A percentile compares a stretch with the other conserved stretches of the same genome.
These are phyloP conservation scores for Cladorrhinum sp. DNA, from an alignment of 2,329 filamentous ascomycete genomes.

Conservation along the genomic window DNA sequence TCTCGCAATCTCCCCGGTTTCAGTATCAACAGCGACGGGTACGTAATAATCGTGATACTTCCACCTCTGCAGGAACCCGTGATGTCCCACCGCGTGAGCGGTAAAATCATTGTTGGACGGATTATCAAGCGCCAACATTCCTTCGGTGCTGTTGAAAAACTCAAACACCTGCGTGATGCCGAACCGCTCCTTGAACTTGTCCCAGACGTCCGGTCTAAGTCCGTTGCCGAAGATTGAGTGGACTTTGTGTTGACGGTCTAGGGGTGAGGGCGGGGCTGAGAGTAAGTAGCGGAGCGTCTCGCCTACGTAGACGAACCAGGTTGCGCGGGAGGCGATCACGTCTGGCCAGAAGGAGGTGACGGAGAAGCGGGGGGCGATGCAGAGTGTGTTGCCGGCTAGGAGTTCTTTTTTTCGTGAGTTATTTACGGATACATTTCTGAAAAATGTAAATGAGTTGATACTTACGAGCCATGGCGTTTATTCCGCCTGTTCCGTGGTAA, in stretches of 20 bases:
- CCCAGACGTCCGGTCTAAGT: conserved; percentile 67
- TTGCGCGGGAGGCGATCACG: conserved; percentile 63
- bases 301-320: conserved; percentile 73
- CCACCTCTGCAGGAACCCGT: conserved; percentile 59
- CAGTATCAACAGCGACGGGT: conserved; percentile 66
- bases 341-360: conserved; percentile 70
- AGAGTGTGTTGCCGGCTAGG: conserved; percentile 52
- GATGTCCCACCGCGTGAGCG: conserved; percentile 65
- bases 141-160: conserved; percentile 78
- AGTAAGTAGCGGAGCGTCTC: conserved; percentile 74
- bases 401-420: conserved; percentile 36
- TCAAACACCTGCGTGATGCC: conserved; percentile 62
- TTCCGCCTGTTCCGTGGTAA: conserved; percentile 72
- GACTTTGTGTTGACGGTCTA: conserved; percentile 58
- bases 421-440: too few species aligned
- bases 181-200: conserved; percentile 61
- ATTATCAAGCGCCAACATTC: conserved; percentile 62
- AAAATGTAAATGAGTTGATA: too few species aligned
- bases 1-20: conserved; percentile 63
- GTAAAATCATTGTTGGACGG: conserved; percentile 59
- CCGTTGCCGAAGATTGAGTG: conserved; percentile 64
- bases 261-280: conserved; percentile 60
- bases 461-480: conserved; percentile 48
- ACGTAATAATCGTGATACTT: conserved; percentile 54
- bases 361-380: conserved; percentile 66